Conservation (phyloP, 2,329 filamentous ascomycete genomes). For the Reticulascus tulasneorum region DNA sequence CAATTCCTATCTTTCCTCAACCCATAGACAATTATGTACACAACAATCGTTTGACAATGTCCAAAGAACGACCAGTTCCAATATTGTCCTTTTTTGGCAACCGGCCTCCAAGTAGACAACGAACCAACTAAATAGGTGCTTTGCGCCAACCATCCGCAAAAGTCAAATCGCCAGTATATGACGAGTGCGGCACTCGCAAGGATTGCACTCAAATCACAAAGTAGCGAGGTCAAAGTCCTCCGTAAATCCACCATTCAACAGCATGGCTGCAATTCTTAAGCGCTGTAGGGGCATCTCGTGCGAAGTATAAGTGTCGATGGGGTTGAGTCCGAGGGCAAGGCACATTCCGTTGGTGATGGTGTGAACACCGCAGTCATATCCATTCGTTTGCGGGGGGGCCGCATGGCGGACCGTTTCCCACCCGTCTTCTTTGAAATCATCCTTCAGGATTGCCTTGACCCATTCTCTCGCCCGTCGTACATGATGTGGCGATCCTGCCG, state of each 20-base stretch:
- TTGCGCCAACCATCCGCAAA: no score
- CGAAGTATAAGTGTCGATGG: conserved; percentile 44
- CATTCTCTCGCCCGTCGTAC: conserved; percentile 45
- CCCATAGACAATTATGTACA: no score
- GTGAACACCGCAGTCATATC: conserved; percentile 74
- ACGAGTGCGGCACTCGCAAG: no score
- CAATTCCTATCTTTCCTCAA: no score
- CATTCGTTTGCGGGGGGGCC: conserved; percentile 59
- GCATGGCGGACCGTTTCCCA: conserved; percentile 54
- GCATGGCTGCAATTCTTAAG: conserved; percentile 57
- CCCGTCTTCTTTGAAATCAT: conserved; percentile 50
- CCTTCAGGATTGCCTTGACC: conserved; percentile 52
- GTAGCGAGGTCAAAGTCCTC: conserved; percentile 51
- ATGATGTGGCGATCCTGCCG: conserved; percentile 33
- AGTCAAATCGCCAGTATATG: no score
- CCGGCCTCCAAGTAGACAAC: no score
- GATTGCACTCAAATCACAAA: no score
- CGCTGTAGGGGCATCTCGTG: conserved; percentile 57
- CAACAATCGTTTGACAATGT: no score
- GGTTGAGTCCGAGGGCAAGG: conserved; percentile 49
- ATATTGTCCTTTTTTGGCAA: no score
- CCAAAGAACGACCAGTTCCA: no score
- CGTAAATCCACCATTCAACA: conserved; percentile 64
- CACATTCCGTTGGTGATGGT: conserved; percentile 70
- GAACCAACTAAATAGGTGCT: no score